Evolutionary conservation across 2,329 filamentous ascomycete species (phyloP).

Genomic region (Alternaria triticina): DNA sequence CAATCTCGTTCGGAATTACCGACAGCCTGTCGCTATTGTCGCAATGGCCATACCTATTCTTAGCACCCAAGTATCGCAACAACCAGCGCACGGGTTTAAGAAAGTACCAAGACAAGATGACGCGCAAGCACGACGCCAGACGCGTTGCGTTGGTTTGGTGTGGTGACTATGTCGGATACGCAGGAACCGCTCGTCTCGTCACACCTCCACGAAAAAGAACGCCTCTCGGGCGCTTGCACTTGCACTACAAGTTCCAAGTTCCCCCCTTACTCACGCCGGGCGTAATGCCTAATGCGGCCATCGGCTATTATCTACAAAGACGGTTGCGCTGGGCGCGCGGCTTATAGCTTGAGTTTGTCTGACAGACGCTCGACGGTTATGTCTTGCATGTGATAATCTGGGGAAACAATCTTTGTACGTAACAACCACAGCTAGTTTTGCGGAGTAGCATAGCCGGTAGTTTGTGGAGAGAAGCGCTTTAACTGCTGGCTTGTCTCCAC

Average conservation of each 20-base stretch:
- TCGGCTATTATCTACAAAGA: background rate
- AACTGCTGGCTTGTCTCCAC: background rate
- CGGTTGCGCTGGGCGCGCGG: background rate
- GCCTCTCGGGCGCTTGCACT: background rate
- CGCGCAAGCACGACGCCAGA: background rate
- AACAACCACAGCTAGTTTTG: background rate
- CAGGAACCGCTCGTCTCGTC: conserved; percentile 4
- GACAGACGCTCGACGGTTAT: background rate
- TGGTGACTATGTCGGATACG: background rate
- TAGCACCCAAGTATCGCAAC: background rate
- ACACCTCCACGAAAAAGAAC: background rate
- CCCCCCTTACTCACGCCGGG: conserved; percentile 1
- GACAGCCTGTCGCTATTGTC: background rate
- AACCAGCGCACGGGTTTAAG: background rate
- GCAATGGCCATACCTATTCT: background rate
- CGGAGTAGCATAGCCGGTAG: background rate
- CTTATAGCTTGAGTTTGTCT: background rate
- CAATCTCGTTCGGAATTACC: background rate
- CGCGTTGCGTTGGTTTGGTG: background rate
- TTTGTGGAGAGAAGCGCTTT: background rate
- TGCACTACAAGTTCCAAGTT: background rate
- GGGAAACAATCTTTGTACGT: conserved; percentile 11
- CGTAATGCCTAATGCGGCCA: conserved; percentile 1
- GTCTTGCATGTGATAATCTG: conserved; percentile 12
- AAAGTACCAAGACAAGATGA: background rate